phyloP scores from a whole-genome alignment of 345 rosid genomes.

The Erucastrum elatum region DNA sequence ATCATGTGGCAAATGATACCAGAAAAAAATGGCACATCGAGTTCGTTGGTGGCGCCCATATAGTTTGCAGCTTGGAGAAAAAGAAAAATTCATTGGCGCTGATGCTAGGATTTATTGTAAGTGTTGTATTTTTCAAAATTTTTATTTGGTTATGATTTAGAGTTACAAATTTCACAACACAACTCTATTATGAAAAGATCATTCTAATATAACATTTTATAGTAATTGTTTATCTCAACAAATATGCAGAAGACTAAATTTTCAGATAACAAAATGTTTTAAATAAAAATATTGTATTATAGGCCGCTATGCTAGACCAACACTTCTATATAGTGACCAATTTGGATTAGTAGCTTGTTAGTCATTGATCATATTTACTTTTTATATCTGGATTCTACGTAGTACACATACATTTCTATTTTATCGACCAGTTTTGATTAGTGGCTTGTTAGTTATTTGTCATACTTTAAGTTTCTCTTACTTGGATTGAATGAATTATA shows the following conservation, averaged over 20 bases:
- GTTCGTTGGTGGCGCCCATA: too few relatives aligned
- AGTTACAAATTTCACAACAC: background rate
- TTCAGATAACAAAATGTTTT: background rate
- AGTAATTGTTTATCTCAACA: background rate
- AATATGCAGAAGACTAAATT: background rate
- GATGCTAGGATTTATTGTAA: too few relatives aligned
- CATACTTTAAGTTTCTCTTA: background rate
- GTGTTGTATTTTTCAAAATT: background rate
- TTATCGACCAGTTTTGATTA: background rate
- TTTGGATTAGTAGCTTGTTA: too few relatives aligned
- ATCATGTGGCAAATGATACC: too few relatives aligned
- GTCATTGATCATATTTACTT: too few relatives aligned
- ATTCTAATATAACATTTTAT: too few relatives aligned
- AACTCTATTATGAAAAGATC: background rate
- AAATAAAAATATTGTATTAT: background rate
- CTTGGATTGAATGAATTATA: background rate
- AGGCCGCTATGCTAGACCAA: background rate
- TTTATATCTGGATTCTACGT: too few relatives aligned
- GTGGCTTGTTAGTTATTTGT: background rate
- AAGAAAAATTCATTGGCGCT: too few relatives aligned
- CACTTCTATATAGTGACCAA: too few relatives aligned
- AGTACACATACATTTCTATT: too few relatives aligned
- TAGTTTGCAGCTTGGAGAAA: too few relatives aligned
- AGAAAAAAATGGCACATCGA: too few relatives aligned
- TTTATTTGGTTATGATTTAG: slow-evolving; percentile 21